phyloP scores from a whole-genome alignment of 352 stramenopile genomes.

The Phytophthora ohioensis region DNA sequence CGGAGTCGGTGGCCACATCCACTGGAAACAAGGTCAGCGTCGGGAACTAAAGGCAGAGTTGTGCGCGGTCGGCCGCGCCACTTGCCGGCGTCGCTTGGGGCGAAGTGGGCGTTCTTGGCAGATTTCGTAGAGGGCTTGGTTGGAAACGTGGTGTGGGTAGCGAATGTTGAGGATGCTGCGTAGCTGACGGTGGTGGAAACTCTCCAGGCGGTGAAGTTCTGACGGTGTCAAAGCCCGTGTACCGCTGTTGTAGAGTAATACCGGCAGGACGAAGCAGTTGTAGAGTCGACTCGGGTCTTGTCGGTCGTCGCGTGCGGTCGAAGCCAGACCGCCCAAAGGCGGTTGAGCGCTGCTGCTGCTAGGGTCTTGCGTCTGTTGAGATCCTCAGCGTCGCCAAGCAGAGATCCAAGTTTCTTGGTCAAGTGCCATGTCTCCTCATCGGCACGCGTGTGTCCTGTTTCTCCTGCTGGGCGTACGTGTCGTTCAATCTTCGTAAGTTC shows the following conservation, averaged over 20 bases:
- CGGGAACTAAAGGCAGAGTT: too few relatives aligned
- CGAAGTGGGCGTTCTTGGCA: too few relatives aligned
- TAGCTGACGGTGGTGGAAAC: conserved; percentile 5
- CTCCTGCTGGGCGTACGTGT: too few relatives aligned
- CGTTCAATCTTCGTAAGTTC: too few relatives aligned
- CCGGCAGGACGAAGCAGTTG: conserved; percentile 24
- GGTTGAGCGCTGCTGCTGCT: conserved; percentile 14
- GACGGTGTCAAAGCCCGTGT: conserved; percentile 6
- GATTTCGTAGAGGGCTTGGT: too few relatives aligned
- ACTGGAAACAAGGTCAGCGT: too few relatives aligned
- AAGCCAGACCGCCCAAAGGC: conserved; percentile 24
- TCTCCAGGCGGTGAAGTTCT: neutral
- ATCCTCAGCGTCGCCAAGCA: conserved; percentile 16
- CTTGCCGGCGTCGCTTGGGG: too few relatives aligned
- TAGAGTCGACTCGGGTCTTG: conserved; percentile 12
- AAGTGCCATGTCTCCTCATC: neutral
- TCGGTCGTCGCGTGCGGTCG: conserved; percentile 10
- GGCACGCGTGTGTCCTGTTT: too few relatives aligned
- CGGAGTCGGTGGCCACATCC: too few relatives aligned
- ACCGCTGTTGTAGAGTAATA: conserved; percentile 20
- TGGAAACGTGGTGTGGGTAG: too few relatives aligned
- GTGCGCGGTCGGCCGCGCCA: too few relatives aligned
- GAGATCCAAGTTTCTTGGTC: conserved; percentile 16
- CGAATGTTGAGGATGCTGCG: neutral
- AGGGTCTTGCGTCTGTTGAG: conserved; percentile 16